Conservation (phyloP, 352 stramenopile species). For the Halophytophthora polymorphica region DNA sequence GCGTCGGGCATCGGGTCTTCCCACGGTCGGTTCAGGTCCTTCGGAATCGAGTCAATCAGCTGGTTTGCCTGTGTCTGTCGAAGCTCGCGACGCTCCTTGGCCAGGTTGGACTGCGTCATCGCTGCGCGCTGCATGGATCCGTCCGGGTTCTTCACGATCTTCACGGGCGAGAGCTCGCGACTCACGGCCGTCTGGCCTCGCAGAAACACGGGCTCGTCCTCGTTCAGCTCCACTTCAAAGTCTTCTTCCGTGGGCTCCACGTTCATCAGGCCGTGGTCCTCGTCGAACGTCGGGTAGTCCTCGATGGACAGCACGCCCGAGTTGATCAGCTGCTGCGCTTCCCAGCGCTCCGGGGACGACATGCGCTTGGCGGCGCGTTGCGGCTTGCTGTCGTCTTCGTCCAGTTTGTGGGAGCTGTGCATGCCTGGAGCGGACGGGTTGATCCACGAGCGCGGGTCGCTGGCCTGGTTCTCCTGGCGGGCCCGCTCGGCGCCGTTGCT, state of each 20-base stretch:
- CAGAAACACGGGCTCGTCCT: slow-evolving; percentile 97
- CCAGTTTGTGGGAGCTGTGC: slow-evolving; percentile 51
- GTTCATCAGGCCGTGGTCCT: slow-evolving; percentile 86
- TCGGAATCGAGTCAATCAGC: slow-evolving; percentile 96
- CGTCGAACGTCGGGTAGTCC: slow-evolving; percentile 97
- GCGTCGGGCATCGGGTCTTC: slow-evolving; percentile 98
- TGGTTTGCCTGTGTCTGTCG: slow-evolving; percentile 97
- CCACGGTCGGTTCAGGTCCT: slow-evolving; percentile 98
- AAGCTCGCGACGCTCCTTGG: slow-evolving; percentile 97
- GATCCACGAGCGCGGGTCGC: slow-evolving; percentile 75
- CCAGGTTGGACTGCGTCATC: slow-evolving; percentile 95
- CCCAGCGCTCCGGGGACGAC: slow-evolving; percentile 96
- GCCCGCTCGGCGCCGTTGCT: slow-evolving; percentile 51
- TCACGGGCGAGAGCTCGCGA: slow-evolving; percentile 93
- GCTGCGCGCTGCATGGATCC: slow-evolving; percentile 96
- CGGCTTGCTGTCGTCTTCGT: slow-evolving; percentile 73
- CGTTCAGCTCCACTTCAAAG: slow-evolving; percentile 95
- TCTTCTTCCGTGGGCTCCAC: slow-evolving; percentile 82
- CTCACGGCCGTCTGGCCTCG: slow-evolving; percentile 91
- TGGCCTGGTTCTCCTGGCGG: slow-evolving; percentile 39
- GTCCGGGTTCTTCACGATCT: slow-evolving; percentile 99
- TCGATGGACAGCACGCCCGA: slow-evolving; percentile 97
- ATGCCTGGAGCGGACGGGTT: slow-evolving; percentile 86
- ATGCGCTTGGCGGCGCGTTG: slow-evolving; percentile 85
- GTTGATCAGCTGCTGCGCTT: slow-evolving; percentile 97